Evolutionary conservation across 306 rosid genomes (phyloP).

Genomic region (Heteromeles arbutifolia): DNA sequence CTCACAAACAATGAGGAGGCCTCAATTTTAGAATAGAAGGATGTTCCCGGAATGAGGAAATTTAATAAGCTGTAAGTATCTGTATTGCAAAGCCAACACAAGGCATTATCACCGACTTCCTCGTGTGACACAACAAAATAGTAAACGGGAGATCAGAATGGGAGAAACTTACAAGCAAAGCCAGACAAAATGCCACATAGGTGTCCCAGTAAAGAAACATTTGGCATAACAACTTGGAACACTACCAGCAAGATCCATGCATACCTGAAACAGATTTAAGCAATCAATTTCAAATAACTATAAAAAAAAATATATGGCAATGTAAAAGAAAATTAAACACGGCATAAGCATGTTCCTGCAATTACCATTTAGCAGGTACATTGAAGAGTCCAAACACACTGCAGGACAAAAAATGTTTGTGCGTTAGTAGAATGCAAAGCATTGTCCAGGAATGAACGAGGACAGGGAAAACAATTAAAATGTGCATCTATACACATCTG

Average conservation of each 20-base stretch:
- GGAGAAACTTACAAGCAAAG: conserved; percentile 71
- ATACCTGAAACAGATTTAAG: conserved; percentile 57
- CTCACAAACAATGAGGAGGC: conserved; percentile 79
- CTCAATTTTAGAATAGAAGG: conserved; percentile 81
- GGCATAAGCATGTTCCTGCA: conserved; percentile 1
- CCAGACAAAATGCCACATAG: conserved; percentile 98
- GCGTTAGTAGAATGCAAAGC: conserved; percentile 9
- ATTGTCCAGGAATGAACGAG: neutral
- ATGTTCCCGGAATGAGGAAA: conserved; percentile 74
- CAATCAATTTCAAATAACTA: conserved; percentile 10
- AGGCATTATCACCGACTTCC: conserved; percentile 10
- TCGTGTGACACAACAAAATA: neutral
- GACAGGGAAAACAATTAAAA: neutral
- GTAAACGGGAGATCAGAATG: conserved; percentile 5
- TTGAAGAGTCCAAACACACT: conserved; percentile 92
- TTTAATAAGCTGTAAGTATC: conserved; percentile 86
- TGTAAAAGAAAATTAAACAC: conserved; percentile 4
- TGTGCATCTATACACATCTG: neutral
- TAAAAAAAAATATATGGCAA: neutral
- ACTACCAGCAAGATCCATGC: conserved; percentile 85
- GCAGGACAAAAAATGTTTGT: conserved; percentile 35
- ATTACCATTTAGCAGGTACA: conserved; percentile 91
- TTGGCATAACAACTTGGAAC: conserved; percentile 91
- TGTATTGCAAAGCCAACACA: conserved; percentile 34
- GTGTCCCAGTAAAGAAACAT: conserved; percentile 94